Conservation (phyloP, 805 yeast species). For the Lachancea sp. region DNA sequence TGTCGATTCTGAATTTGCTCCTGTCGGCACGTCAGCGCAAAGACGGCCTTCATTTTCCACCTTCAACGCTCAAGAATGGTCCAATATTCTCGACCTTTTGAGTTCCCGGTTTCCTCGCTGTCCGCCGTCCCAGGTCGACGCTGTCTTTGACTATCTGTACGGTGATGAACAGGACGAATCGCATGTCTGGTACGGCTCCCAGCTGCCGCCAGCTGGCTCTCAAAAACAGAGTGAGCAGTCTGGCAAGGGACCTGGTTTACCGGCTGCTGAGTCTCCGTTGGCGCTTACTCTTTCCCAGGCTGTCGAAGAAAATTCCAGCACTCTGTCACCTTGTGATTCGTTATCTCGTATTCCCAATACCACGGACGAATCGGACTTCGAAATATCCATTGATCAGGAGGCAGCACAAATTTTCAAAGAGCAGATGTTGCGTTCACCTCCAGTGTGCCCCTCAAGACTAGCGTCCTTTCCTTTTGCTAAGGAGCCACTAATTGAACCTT, state of each 20-base stretch:
- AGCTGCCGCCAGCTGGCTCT: slow-evolving; percentile 5
- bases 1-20: neutral
- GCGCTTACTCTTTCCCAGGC: slow-evolving; percentile 6
- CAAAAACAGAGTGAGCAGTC: neutral
- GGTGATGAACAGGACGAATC: slow-evolving; percentile 14
- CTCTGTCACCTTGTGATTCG: neutral
- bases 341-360: slow-evolving; percentile 5
- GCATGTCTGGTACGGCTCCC: slow-evolving; percentile 10
- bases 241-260: neutral
- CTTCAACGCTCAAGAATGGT: slow-evolving; percentile 30
- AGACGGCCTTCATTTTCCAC: slow-evolving; percentile 13
- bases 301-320: neutral
- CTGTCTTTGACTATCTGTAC: slow-evolving; percentile 22
- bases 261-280: neutral
- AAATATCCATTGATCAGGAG: slow-evolving; percentile 1
- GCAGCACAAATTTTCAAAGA: slow-evolving; percentile 1
- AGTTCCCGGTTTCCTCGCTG: slow-evolving; percentile 20
- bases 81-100: slow-evolving; percentile 14
- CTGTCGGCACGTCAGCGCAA: neutral
- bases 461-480: neutral
- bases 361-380: slow-evolving; percentile 3
- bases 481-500: neutral
- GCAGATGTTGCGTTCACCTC: neutral
- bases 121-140: slow-evolving; percentile 17
- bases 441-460: neutral